phyloP scores from a whole-genome alignment of 345 rosid species.

The Eucalyptus camaldulensis region DNA sequence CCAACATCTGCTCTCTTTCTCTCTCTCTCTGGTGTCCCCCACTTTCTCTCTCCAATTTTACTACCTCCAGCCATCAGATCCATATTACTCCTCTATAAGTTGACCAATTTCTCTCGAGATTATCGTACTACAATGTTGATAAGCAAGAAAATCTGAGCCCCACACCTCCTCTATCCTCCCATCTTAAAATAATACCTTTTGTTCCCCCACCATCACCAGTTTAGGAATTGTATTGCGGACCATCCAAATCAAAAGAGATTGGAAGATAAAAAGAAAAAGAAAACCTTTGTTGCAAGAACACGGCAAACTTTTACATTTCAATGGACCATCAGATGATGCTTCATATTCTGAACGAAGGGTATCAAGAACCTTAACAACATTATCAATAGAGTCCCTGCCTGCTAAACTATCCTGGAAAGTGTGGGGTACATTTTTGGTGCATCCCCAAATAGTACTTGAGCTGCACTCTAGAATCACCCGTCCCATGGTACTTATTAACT shows the following conservation, averaged over 20 bases:
- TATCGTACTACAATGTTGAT: too few relatives aligned
- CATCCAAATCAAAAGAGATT: too few relatives aligned
- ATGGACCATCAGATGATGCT: constrained; percentile 44
- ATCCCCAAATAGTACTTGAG: too few relatives aligned
- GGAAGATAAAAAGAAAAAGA: neutral
- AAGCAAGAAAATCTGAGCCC: neutral
- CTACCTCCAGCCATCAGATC: neutral
- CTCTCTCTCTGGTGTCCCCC: neutral
- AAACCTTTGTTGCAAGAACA: constrained; percentile 79
- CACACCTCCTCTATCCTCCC: neutral
- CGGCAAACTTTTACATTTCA: constrained; percentile 68
- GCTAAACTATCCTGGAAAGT: too few relatives aligned
- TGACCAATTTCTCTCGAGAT: neutral
- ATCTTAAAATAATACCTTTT: too few relatives aligned
- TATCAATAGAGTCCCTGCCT: neutral
- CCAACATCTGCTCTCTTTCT: constrained; percentile 1
- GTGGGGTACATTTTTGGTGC: too few relatives aligned
- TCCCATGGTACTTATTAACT: too few relatives aligned
- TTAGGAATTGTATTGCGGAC: neutral
- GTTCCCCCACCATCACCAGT: neutral
- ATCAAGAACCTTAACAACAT: constrained; percentile 55
- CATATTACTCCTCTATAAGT: neutral
- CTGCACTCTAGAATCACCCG: too few relatives aligned
- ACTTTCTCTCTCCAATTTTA: neutral
- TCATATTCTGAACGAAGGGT: constrained; percentile 64